Conservation (phyloP, 2,329 filamentous ascomycete genomes). For the Sarocladium kiliense region DNA sequence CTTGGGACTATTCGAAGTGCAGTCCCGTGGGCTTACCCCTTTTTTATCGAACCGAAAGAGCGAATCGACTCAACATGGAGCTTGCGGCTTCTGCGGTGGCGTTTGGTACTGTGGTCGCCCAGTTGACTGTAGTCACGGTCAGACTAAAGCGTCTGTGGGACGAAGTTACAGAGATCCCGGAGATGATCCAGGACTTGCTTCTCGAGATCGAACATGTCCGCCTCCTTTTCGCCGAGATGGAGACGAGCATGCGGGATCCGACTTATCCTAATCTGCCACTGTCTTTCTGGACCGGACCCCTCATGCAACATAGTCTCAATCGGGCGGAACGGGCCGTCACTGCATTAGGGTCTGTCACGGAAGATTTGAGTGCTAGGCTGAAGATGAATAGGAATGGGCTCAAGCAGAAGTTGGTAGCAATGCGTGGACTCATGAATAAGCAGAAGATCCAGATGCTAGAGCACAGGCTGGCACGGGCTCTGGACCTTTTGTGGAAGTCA, state of each 20-base stretch:
- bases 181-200: not conserved
- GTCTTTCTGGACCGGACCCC: conserved; percentile 5
- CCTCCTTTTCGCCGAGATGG: conserved; percentile 2
- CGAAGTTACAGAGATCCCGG: not conserved
- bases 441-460: not conserved
- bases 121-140: not conserved
- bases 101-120: conserved; percentile 1
- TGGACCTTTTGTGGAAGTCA: conserved; percentile 3
- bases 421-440: not conserved
- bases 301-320: conserved; percentile 5
- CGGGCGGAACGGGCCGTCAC: not conserved
- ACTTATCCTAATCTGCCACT: not conserved
- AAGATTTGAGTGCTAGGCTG: not conserved
- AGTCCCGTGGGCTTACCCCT: no score
- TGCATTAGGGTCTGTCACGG: not conserved
- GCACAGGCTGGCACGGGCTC: not conserved
- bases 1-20: no score
- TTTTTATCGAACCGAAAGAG: not conserved
- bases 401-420: not conserved
- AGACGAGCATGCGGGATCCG: not conserved
- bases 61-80: not conserved
- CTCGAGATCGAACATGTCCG: not conserved
- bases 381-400: not conserved
- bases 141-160: conserved; percentile 3
- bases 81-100: not conserved